Conservation (phyloP, 2,329 filamentous ascomycete species). For the Coniochaeta sp. region DNA sequence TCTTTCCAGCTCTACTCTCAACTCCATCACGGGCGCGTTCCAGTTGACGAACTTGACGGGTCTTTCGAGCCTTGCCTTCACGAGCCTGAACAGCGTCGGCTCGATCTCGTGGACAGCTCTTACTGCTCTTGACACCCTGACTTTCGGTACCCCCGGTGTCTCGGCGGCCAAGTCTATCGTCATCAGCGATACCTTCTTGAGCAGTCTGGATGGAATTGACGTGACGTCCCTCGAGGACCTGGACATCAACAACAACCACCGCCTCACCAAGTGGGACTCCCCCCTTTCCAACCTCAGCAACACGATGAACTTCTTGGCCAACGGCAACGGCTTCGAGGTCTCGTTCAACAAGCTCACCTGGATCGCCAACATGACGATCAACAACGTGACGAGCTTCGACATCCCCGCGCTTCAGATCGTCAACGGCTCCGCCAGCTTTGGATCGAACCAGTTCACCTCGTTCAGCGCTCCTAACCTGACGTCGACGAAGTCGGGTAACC, state of each 20-base stretch:
- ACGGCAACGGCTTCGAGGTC: conserved; percentile 64
- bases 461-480: conserved; percentile 67
- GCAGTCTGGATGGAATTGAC: conserved; percentile 72
- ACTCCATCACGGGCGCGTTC: conserved; percentile 63
- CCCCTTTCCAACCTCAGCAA: conserved; percentile 69
- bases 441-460: conserved; percentile 63
- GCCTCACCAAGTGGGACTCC: conserved; percentile 69
- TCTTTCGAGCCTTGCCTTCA: conserved; percentile 59
- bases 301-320: conserved; percentile 68
- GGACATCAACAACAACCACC: conserved; percentile 84
- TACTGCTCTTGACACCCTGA: conserved; percentile 47
- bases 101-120: conserved; percentile 67
- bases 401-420: conserved; percentile 67
- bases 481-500: conserved; percentile 46
- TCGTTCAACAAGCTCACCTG: conserved; percentile 71
- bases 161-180: conserved; percentile 59
- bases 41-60: conserved; percentile 61
- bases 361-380: conserved; percentile 75
- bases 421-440: conserved; percentile 76
- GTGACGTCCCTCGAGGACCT: conserved; percentile 65
- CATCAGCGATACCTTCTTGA: conserved; percentile 83
- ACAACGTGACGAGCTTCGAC: conserved; percentile 68
- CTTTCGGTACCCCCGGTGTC: conserved; percentile 44
- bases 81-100: conserved; percentile 42
- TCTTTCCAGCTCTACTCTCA: conserved; percentile 54